Evolutionary conservation across 1,284 basidiomycete genomes (phyloP).

Genomic region (Meira nashicola): DNA sequence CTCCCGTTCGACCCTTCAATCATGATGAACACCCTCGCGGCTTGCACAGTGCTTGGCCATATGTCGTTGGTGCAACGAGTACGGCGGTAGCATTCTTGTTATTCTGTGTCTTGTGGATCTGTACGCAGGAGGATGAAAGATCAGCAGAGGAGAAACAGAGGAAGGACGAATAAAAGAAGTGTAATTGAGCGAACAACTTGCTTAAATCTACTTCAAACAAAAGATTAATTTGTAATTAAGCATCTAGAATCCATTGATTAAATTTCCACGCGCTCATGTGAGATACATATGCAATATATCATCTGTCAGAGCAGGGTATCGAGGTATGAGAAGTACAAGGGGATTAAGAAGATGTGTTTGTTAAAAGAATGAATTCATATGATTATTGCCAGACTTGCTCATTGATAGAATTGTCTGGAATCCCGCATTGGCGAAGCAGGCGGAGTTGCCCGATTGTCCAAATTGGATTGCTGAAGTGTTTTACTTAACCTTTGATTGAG

Average conservation of each 20-base stretch:
- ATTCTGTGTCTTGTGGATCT: slow-evolving; percentile 77
- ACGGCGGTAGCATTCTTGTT: slow-evolving; percentile 76
- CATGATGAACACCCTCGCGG: slow-evolving; percentile 94
- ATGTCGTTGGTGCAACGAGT: slow-evolving; percentile 82
- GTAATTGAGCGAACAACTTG: not conserved
- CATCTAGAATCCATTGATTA: no score
- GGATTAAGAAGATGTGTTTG: not conserved
- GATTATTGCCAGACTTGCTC: no score
- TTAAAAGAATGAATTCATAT: no score
- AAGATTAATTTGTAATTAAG: not conserved
- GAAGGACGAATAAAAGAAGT: not conserved
- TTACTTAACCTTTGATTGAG: slow-evolving; percentile 4
- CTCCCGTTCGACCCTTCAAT: slow-evolving; percentile 82
- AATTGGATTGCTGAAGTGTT: not conserved
- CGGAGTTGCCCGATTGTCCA: not conserved
- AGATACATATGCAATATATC: not conserved
- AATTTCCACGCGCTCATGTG: no score
- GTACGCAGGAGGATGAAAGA: slow-evolving; percentile 3
- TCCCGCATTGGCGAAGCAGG: not conserved
- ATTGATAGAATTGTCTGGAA: slow-evolving; percentile 5
- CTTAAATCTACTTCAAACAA: not conserved
- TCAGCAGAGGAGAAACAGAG: slow-evolving; percentile 7
- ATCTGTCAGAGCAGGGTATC: not conserved
- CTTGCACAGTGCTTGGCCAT: slow-evolving; percentile 88
- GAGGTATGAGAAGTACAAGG: not conserved